Evolutionary conservation across 495 filamentous ascomycete species (phyloP).

Genomic region (Annulohypoxylon moriforme): DNA sequence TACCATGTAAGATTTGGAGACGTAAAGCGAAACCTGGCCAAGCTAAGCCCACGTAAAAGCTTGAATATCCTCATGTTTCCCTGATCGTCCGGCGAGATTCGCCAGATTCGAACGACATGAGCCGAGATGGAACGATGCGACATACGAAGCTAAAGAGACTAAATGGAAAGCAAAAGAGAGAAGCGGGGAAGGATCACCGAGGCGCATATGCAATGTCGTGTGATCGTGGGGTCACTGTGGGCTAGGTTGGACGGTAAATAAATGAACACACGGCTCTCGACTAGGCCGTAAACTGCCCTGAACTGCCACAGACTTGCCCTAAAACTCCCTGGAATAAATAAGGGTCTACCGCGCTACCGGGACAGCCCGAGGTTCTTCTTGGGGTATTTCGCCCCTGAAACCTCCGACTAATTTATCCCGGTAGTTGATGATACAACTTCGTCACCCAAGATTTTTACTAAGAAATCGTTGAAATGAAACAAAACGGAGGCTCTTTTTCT

Average conservation of each 20-base stretch:
- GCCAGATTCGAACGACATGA: constrained; percentile 40
- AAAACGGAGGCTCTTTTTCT: constrained; percentile 21
- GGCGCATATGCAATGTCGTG: constrained; percentile 47
- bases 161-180: constrained; percentile 1
- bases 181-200: constrained; percentile 35
- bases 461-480: not conserved
- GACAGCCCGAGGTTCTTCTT: constrained; percentile 32
- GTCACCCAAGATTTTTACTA: not conserved
- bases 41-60: constrained; percentile 8
- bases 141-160: constrained; percentile 19
- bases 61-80: constrained; percentile 19
- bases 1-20: constrained; percentile 8
- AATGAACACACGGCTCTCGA: not conserved
- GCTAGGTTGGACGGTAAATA: constrained; percentile 24
- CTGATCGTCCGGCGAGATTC: constrained; percentile 24
- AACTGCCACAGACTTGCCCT: not conserved
- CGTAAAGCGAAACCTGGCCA: constrained; percentile 13
- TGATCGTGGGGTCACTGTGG: constrained; percentile 43
- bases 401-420: constrained; percentile 21
- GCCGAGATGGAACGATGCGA: constrained; percentile 50
- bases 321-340: constrained; percentile 7
- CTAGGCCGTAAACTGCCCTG: not conserved
- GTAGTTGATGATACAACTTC: constrained; percentile 31
- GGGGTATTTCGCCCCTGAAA: constrained; percentile 1
- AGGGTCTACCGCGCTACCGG: constrained; percentile 35